Evolutionary conservation across 192 early-diverging fungal species (phyloP).

Genomic region (Pilobolus umbonatus): DNA sequence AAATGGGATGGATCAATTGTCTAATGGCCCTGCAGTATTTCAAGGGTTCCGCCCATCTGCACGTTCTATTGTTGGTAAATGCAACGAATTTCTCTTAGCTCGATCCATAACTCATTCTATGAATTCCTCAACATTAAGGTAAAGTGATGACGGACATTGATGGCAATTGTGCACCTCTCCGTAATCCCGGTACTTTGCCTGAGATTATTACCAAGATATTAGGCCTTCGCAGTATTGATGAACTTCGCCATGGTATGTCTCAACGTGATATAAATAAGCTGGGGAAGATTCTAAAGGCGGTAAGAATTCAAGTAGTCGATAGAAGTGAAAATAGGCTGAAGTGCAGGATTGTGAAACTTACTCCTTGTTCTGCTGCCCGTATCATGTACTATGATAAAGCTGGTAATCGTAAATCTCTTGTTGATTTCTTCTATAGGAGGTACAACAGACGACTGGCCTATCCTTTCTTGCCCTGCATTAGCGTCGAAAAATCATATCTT

Average conservation of each 20-base stretch:
- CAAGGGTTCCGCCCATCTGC: conserved; percentile 89
- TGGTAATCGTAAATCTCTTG: conserved; percentile 58
- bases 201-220: conserved; percentile 71
- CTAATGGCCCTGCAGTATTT: conserved; percentile 85
- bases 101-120: too few relatives aligned
- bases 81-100: too few relatives aligned
- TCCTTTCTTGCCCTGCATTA: conserved; percentile 78
- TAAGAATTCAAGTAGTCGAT: conserved; percentile 54
- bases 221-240: conserved; percentile 40
- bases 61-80: conserved; percentile 63
- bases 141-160: conserved; percentile 72
- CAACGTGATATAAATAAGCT: conserved; percentile 42
- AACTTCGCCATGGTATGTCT: conserved; percentile 41
- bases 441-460: conserved; percentile 70
- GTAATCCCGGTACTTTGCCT: conserved; percentile 59
- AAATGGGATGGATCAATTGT: conserved; percentile 39
- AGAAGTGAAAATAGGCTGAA: conserved; percentile 65
- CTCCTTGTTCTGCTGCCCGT: conserved; percentile 54
- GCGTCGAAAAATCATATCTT: conserved; percentile 65
- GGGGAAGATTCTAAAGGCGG: conserved; percentile 47
- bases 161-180: conserved; percentile 64
- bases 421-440: conserved; percentile 68
- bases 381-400: conserved; percentile 67
- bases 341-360: conserved; percentile 69
- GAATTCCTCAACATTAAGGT: conserved; percentile 29